Base-by-base conservation (phyloP, 2,329 filamentous ascomycete genomes). In the Colletotrichum ledebouriae region DNA sequence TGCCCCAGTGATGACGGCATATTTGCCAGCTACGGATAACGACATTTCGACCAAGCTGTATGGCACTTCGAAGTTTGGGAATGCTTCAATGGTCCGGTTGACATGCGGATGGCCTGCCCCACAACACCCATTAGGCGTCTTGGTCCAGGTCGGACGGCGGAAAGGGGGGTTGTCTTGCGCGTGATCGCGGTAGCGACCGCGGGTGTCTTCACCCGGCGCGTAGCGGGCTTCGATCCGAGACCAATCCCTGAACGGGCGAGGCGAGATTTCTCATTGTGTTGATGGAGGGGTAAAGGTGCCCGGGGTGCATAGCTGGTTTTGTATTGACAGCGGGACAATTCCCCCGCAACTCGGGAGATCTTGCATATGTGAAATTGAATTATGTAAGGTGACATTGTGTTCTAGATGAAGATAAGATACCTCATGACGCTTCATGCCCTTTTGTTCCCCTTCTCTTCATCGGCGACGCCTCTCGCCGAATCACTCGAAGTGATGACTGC, bases 371-470 rank as follows among this genome's bases (percentile, higher is more conserved):
- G 13, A 15, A 11, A 39, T 39, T 6, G 37, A 39, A 39, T 39
- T 22, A 52, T 52, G 29, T 52, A 33, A 33, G 49, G 17, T 52
- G 49, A 52, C 5, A 34, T 52, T 12, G 15, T 33, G n/a, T 1
- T 52, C 49, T 34, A 52, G 49, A 25, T 20, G 42, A 13, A 46
- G 42, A n/a, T 20, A n/a, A 17, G 25, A 41, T 55, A 34, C 20
- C 13, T 37, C n/a, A 34, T 22, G 47, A 17, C 33, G 11, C 22
- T 44, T 57, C 22, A 67, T 20, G 15, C 29, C 12, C n/a, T 46
- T 63, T 60, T 71, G 13, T 33, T 11, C 3, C 70, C 73, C 70
- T 77, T 77, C 58, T 78, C 77, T 63, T 77, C 76, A 49, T 76
- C 73, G 37, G 46, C 37, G 6, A 25, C 25, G 11, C 44, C 22